Evolutionary conservation across 305 asterid genomes (phyloP), one percentile per base, ranked within the genome.

Genomic region (Lippia alba): DNA sequence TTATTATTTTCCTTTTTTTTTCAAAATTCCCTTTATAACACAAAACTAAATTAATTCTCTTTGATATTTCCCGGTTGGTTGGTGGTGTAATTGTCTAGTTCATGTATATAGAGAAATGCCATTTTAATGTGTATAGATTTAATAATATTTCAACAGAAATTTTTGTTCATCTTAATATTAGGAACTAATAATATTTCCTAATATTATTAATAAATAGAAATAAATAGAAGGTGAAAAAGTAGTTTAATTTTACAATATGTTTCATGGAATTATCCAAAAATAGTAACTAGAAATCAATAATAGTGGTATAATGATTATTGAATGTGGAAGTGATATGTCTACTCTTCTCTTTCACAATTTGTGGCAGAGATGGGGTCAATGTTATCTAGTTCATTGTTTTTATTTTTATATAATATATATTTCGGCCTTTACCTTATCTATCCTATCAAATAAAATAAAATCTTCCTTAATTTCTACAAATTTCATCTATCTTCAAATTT

Each of bases 191-290:
- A 24, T 24, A 24, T 24, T 24, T 24, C 30, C 30, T n/a, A n/a
- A n/a, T n/a, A n/a, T n/a, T n/a, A n/a, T n/a, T n/a, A n/a, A n/a
- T n/a, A n/a, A n/a, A n/a, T n/a, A n/a, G n/a, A n/a, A n/a, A n/a
- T n/a, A n/a, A n/a, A n/a, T n/a, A n/a, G n/a, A n/a, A n/a, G n/a
- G n/a, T n/a, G n/a, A n/a, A n/a, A 36, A 36, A 36, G 5, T 4
- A 36, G 41, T 36, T 24, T 1, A 24, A 24, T 24, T 24, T 24
- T 24, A 24, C 30, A n/a, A 49, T 14, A 14, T 51, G 8, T 16
- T 51, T 51, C 19, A 55, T 24, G 54, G 14, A 68, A 48, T 15
- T n/a, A 16, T 2, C 61, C 71, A 16, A 66, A 76, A 71, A 19
- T 61, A 66, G 74, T 49, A 60, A 53, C 39, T 56, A 66, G 8